These are phyloP conservation scores for Saxispiralis lemnorum DNA, from an alignment of 495 filamentous ascomycete species.

Conservation along the genomic window DNA sequence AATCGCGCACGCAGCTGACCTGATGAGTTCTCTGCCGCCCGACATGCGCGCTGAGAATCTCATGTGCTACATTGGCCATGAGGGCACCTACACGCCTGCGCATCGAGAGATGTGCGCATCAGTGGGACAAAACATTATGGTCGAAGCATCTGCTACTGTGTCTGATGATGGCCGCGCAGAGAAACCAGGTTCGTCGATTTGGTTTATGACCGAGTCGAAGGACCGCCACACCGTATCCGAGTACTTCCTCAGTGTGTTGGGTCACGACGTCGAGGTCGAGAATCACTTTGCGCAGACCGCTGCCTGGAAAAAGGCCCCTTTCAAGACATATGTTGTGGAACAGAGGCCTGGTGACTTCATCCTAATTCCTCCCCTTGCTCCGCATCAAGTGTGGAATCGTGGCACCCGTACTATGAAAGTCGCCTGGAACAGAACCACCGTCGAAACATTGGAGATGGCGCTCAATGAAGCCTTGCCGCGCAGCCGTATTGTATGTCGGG, in stretches of 20 bases:
- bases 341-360: slow-evolving; percentile 90
- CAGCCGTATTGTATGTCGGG: slow-evolving; percentile 82
- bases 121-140: slow-evolving; percentile 94
- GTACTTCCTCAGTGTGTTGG: slow-evolving; percentile 77
- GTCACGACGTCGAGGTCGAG: slow-evolving; percentile 91
- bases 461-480: slow-evolving; percentile 71
- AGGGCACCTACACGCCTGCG: slow-evolving; percentile 90
- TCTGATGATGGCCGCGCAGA: slow-evolving; percentile 46
- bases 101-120: slow-evolving; percentile 97
- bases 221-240: slow-evolving; percentile 76
- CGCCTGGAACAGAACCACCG: slow-evolving; percentile 94
- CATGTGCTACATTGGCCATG: slow-evolving; percentile 96
- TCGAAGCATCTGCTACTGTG: slow-evolving; percentile 50
- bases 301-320: slow-evolving; percentile 82
- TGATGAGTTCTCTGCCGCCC: slow-evolving; percentile 82
- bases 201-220: slow-evolving; percentile 93
- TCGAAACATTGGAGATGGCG: slow-evolving; percentile 72
- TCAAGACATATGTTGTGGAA: slow-evolving; percentile 81
- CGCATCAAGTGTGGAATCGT: slow-evolving; percentile 96
- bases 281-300: slow-evolving; percentile 87
- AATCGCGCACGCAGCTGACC: slow-evolving; percentile 55
- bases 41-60: slow-evolving; percentile 83
- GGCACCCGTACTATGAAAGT: slow-evolving; percentile 90
- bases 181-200: slow-evolving; percentile 72
- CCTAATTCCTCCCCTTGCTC: slow-evolving; percentile 84